Evolutionary conservation across 2,329 filamentous ascomycete species (phyloP), one percentile per base, ranked within the genome.

Genomic region (Colletotrichum orbiculare): DNA sequence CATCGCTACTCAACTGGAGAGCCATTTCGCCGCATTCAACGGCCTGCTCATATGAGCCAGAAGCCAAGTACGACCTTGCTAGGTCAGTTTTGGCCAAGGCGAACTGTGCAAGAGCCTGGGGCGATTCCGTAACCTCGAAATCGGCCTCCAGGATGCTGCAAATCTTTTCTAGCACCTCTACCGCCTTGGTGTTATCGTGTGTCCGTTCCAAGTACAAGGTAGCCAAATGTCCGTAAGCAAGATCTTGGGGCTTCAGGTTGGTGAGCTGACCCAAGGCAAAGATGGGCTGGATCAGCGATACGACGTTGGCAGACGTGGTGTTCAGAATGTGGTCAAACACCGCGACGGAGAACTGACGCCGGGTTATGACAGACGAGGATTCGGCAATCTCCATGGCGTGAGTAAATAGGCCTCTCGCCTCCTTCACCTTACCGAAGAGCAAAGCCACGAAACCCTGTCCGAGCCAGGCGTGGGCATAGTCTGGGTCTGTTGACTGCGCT

Each of bases 381-480:
- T 93, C 92, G 0, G 93, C 89, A 53, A 99, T 95, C 68, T 97
- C 94, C 81, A 97, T 96, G 1, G 96, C 95, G 74, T 99, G 96
- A 1, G 92, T 94, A 73, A 97, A 97, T 9, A 98, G 86, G 10
- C 89, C 89, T 25, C 93, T 85, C 1, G 95, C 94, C 77, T 97
- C 94, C 66, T 87, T 88, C 0, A 80, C 71, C 67, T 97, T 90
- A 2, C 92, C 94, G 54, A 87, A 86, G 35, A 95, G 80, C 13
- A 94, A 83, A 4, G 96, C 94, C 56, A 98, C 85, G 34, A 97
- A 85, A 1, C 93, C 95, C 77, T 98, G 95, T 1, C 96, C 96
- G 8, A 98, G 82, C 96, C 96, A 99, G 13, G 94, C 95, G 72
- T 95, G 89, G 0, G 94, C 89, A 73, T 95, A 97, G 69, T 97